These are phyloP conservation scores for Trichoderma erinaceum DNA, from an alignment of 495 filamentous ascomycete genomes.

Conservation along the genomic window DNA sequence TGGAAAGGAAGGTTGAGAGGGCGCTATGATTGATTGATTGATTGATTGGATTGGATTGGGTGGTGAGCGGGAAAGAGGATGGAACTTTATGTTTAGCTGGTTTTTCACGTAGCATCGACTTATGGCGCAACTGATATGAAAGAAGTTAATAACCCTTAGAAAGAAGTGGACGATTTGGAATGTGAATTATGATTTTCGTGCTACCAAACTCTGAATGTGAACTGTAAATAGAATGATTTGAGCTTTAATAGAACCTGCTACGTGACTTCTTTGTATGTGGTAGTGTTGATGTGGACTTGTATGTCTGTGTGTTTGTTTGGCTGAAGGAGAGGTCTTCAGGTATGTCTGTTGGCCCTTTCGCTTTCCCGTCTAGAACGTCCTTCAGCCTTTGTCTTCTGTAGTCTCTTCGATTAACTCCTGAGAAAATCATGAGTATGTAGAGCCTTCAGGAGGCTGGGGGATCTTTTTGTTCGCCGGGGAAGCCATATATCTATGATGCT, in stretches of 20 bases:
- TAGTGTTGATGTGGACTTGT: neutral
- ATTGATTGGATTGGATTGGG: neutral
- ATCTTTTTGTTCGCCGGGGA: slow-evolving; percentile 88
- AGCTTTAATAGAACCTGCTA: slow-evolving; percentile 21
- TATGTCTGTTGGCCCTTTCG: neutral
- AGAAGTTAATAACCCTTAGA: neutral
- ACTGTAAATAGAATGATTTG: neutral
- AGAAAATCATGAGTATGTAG: slow-evolving; percentile 50
- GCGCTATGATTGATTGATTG: neutral
- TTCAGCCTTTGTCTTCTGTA: neutral
- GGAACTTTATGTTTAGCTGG: neutral
- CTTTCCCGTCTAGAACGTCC: neutral
- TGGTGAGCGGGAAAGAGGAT: neutral
- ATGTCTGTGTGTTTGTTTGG: neutral
- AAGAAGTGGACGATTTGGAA: slow-evolving; percentile 4
- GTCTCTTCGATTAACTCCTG: neutral
- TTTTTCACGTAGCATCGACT: neutral
- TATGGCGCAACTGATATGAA: neutral
- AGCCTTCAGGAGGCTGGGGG: slow-evolving; percentile 85
- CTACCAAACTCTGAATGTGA: neutral
- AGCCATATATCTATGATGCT: slow-evolving; percentile 76
- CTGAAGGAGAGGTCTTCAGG: neutral
- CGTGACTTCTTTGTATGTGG: neutral
- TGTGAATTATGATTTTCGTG: neutral
- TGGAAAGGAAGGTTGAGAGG: neutral